Conservation (phyloP, 1,284 basidiomycete species). For the Puccinia polysora region DNA sequence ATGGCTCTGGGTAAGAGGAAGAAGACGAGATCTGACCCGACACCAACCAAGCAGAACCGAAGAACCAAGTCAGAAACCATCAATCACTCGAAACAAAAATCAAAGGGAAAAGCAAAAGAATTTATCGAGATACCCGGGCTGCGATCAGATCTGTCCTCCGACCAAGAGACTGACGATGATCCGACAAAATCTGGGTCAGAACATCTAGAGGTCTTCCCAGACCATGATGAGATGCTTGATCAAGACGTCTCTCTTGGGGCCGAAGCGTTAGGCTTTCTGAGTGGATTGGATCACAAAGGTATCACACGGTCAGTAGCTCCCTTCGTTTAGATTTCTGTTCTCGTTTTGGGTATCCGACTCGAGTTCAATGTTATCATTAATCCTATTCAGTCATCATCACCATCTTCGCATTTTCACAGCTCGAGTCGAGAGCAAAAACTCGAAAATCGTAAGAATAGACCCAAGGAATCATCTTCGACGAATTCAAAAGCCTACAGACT, state of each 20-base stretch:
- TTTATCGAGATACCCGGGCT: slow-evolving; percentile 19
- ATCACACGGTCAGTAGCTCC: slow-evolving; percentile 39
- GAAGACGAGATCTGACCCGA: neutral
- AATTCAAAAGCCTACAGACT: slow-evolving; percentile 25
- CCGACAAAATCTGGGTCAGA: neutral
- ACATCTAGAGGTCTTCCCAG: neutral
- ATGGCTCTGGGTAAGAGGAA: slow-evolving; percentile 13
- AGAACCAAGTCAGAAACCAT: neutral
- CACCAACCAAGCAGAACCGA: neutral
- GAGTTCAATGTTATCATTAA: neutral
- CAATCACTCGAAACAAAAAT: slow-evolving; percentile 5
- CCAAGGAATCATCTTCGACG: slow-evolving; percentile 5
- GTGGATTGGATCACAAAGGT: slow-evolving; percentile 41
- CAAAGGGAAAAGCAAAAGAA: slow-evolving; percentile 18
- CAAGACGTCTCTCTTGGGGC: slow-evolving; percentile 18
- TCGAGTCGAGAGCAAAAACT: slow-evolving; percentile 25
- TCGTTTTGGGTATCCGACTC: neutral
- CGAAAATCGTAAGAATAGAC: slow-evolving; percentile 39
- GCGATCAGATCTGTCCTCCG: neutral
- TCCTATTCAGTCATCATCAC: neutral
- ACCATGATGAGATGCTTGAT: slow-evolving; percentile 20
- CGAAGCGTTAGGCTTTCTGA: slow-evolving; percentile 22
- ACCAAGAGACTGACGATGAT: neutral
- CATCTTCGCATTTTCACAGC: neutral
- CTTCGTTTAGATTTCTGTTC: neutral